These are phyloP conservation scores for Rhodotorula graminis DNA, from an alignment of 768 basidiomycete species.

Conservation along the genomic window DNA sequence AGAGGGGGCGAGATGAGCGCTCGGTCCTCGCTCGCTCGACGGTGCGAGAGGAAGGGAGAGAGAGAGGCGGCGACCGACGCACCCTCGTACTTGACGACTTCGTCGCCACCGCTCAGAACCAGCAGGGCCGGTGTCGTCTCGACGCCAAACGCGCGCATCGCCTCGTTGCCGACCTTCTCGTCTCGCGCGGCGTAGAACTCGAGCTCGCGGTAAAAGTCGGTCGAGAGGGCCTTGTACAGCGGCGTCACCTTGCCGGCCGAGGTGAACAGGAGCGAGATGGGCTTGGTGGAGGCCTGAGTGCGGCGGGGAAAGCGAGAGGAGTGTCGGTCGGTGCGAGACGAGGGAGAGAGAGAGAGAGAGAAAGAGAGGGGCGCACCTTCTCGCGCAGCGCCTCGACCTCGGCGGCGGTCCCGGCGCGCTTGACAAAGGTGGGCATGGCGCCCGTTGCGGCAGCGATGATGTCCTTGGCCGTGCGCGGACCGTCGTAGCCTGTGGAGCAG, in stretches of 20 bases:
- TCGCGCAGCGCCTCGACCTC: conserved; percentile 30
- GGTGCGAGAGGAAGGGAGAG: neutral
- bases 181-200: conserved; percentile 43
- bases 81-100: conserved; percentile 38
- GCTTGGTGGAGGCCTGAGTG: conserved; percentile 34
- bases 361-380: neutral
- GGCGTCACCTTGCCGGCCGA: conserved; percentile 40
- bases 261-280: conserved; percentile 42
- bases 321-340: neutral
- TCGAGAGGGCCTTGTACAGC: conserved; percentile 44
- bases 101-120: conserved; percentile 19
- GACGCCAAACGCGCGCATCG: conserved; percentile 32
- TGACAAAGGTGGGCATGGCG: conserved; percentile 41
- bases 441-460: conserved; percentile 36
- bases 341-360: no score
- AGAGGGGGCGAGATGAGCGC: no score
- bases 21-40: no score
- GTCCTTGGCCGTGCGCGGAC: conserved; percentile 37
- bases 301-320: neutral
- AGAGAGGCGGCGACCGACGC: neutral
- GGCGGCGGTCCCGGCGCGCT: conserved; percentile 23
- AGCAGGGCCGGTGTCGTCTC: conserved; percentile 39
- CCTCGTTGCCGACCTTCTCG: conserved; percentile 25
- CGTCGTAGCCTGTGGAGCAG: conserved; percentile 33
- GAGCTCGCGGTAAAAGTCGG: conserved; percentile 37